Evolutionary conservation across 2,329 filamentous ascomycete genomes (phyloP), one percentile per base, ranked within the genome.

Genomic region (Xylariaceae sp.): DNA sequence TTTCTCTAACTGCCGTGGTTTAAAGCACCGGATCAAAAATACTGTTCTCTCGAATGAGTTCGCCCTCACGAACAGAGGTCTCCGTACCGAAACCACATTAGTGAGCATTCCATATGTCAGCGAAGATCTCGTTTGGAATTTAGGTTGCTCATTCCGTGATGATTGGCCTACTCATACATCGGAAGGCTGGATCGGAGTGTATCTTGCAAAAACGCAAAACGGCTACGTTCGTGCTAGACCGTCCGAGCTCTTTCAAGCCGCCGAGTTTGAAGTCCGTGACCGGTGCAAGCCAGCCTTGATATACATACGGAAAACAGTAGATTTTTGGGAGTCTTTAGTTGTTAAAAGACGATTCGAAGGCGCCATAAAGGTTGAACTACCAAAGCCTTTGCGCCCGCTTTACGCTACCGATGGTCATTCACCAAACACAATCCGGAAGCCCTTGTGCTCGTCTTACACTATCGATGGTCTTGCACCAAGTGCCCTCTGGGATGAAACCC

Each of bases 221-320:
- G 44, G 43, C 21, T 54, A 48, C 21, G 44, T 54, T n/a, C 52
- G 52, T 12, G 44, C 51, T 2, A 47, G 51, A 29, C 52, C 52
- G 7, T 19, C 24, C 11, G 17, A 14, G 4, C 23, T 54, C 3
- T 54, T 54, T 17, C 7, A 43, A 19, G 19, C 43, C 8, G n/a
- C n/a, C n/a, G n/a, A 9, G 1, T 3, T 2, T 8, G 26, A 41
- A 21, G 21, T 2, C 4, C 44, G 44, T 5, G 16, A 34, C 7
- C 34, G 52, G 4, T 43, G 36, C 44, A 43, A 36, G 4, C 11
- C 28, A 4, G 26, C 8, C 4, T 12, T 54, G 21, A 48, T 54
- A 21, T n/a, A 48, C 14, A 36, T 54, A 28, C 43, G 52, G 14
- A 54, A 54, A 16, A 43, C 11, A 21, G 21, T 48, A 6, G 37